Evolutionary conservation across 2,329 filamentous ascomycete species (phyloP).

Genomic region (Graphilbum ipis-grandicollis): DNA sequence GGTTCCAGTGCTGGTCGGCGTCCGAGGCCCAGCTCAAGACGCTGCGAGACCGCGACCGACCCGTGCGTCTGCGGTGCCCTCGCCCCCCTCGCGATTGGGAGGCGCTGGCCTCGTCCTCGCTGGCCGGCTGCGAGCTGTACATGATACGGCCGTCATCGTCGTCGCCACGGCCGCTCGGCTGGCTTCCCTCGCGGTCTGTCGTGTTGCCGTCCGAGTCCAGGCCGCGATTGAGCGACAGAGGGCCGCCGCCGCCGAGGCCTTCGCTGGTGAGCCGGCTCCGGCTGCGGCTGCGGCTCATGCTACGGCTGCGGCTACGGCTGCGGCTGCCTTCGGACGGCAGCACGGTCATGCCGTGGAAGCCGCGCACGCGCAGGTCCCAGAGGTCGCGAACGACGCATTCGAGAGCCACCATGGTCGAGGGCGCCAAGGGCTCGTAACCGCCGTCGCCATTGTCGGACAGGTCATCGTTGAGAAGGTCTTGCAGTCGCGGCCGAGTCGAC

Average conservation of each 20-base stretch:
- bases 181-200: no score
- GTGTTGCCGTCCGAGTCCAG: no score
- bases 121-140: constrained; percentile 8
- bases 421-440: no score
- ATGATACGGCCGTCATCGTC: constrained; percentile 1
- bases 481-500: no score
- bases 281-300: constrained; percentile 7
- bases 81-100: neutral
- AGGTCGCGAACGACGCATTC: constrained; percentile 69
- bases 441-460: no score
- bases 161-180: neutral
- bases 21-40: constrained; percentile 22
- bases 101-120: neutral
- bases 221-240: no score
- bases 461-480: no score
- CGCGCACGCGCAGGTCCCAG: constrained; percentile 54
- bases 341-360: constrained; percentile 35
- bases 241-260: neutral
- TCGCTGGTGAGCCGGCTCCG: neutral
- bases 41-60: neutral
- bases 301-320: constrained; percentile 7
- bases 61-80: constrained; percentile 1
- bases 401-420: constrained; percentile 42
- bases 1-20: constrained; percentile 28
- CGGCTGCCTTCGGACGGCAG: constrained; percentile 14